These are phyloP conservation scores for Backusella liffmaniae DNA, from an alignment of 192 early-diverging fungal genomes.

Conservation along the genomic window DNA sequence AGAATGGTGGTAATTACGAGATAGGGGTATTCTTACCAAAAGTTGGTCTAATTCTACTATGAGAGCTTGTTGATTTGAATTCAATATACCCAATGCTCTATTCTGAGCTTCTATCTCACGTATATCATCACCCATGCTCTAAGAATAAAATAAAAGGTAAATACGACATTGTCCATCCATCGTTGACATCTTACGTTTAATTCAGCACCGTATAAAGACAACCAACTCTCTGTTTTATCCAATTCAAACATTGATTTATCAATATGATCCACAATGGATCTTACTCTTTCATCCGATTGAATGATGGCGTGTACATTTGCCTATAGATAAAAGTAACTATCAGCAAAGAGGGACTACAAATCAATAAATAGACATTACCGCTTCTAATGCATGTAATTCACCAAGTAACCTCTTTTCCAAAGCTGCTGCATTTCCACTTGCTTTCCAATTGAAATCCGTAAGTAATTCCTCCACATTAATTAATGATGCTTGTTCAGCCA, in stretches of 20 bases:
- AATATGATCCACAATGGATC: conserved; percentile 75
- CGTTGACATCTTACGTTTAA: conserved; percentile 61
- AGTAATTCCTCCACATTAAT: conserved; percentile 77
- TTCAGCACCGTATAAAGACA: conserved; percentile 80
- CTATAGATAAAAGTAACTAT: conserved; percentile 22
- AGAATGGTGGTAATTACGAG: too few species aligned
- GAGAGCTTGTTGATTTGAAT: conserved; percentile 84
- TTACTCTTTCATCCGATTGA: conserved; percentile 85
- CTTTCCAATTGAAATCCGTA: conserved; percentile 88
- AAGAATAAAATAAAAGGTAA: conserved; percentile 19
- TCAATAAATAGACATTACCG: conserved; percentile 37
- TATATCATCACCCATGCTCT: conserved; percentile 93
- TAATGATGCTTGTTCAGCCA: conserved; percentile 65
- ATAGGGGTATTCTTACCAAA: conserved; percentile 43
- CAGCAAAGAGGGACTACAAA: too few species aligned
- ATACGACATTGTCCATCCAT: neutral
- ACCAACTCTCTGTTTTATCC: conserved; percentile 85
- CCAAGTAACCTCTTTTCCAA: conserved; percentile 80
- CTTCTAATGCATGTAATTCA: conserved; percentile 85
- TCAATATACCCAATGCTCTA: conserved; percentile 85
- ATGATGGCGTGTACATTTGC: conserved; percentile 96
- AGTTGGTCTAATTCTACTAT: conserved; percentile 84
- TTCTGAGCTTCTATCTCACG: conserved; percentile 94
- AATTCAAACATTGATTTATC: conserved; percentile 80
- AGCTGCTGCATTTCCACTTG: conserved; percentile 82